Base-by-base conservation (phyloP, 2,329 filamentous ascomycete genomes). In the Hymenoscyphus scutula region DNA sequence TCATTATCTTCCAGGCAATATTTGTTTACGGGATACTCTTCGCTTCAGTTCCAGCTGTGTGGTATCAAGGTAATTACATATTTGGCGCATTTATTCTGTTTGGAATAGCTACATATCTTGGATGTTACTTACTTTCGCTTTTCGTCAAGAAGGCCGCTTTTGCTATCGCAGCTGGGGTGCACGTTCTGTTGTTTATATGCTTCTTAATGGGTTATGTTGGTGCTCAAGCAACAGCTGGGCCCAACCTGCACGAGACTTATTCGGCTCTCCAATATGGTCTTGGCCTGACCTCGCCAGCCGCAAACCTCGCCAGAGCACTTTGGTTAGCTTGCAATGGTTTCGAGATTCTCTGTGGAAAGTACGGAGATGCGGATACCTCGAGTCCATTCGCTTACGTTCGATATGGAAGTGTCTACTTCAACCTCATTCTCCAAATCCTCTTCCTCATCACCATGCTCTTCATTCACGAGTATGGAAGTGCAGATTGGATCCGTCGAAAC, bases 231-330 rank as follows among this genome's bases (percentile, higher is more conserved):
- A 87, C 86, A 68, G 77, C 81, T 1, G 76, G 80, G 1, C 76
- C 80, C 37, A 77, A 79, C 56, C 80, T 85, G 48, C 81, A 86
- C 66, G 73, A 72, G 10, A 78, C 81, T 61, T 76, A 88, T 60
- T 77, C 79, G 11, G 78, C 81, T 23, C 79, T 82, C 11, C 81
- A 87, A 68, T 89, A 84, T 73, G 80, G 80, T 2, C 80, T 87
- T 56, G 81, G 79, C 0, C 71, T 82, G 0, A 78, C 87, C 55
- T 83, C 84, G 0, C 86, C 86, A 0, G 77, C 83, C 15, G 84
- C 81, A 3, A 88, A 83, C 65, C 74, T 89, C 2, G 76, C 84
- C 11, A 78, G 85, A 64, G 78, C 83, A 1, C 73, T 89, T 27
- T 81, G 88, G 55, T 74, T 87, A 1, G 76, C 83, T 25, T 56